Percentiles rank a stretch among this genome's conserved stretches.
Evolutionary conservation across 2,329 filamentous ascomycete genomes (phyloP).

Genomic region (Alternaria brassicicola): DNA sequence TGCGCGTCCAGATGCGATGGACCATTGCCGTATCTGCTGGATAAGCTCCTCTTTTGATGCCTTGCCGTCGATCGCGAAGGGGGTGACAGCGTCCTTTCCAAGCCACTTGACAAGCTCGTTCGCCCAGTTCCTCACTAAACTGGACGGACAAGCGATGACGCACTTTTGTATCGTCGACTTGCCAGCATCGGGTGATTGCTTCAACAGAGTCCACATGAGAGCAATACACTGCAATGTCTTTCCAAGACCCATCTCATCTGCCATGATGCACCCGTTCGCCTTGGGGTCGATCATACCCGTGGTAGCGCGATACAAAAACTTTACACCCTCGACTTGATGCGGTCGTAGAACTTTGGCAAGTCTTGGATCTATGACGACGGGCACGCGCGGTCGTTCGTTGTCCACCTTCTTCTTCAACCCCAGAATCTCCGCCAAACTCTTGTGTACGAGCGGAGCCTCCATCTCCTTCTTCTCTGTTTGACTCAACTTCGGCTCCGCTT

Average conservation of each 20-base stretch:
- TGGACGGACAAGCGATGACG: conserved; percentile 95
- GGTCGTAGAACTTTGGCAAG: conserved; percentile 89
- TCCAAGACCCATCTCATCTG: conserved; percentile 97
- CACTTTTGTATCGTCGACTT: conserved; percentile 94
- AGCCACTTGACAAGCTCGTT: conserved; percentile 98
- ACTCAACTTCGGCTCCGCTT: conserved; percentile 55
- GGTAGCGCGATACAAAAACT: conserved; percentile 93
- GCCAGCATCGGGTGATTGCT: conserved; percentile 94
- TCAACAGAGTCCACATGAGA: conserved; percentile 93
- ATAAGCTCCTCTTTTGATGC: conserved; percentile 92
- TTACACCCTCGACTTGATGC: conserved; percentile 97
- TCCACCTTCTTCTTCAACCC: conserved; percentile 91
- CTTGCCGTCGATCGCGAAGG: conserved; percentile 97
- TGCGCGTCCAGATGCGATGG: conserved; percentile 84
- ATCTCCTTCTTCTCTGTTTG: conserved; percentile 58
- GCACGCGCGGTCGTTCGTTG: conserved; percentile 84
- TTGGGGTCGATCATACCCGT: conserved; percentile 95
- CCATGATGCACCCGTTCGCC: conserved; percentile 98
- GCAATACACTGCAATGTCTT: conserved; percentile 98
- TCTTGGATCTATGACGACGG: conserved; percentile 92
- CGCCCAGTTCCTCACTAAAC: conserved; percentile 96
- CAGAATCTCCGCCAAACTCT: conserved; percentile 92
- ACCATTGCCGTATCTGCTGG: conserved; percentile 91
- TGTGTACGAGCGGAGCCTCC: conserved; percentile 85
- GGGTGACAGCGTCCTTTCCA: conserved; percentile 84